A percentile compares a stretch with the other conserved stretches of the same genome.
Conservation (phyloP, 2,329 filamentous ascomycete genomes). For the Venturia carpophila region DNA sequence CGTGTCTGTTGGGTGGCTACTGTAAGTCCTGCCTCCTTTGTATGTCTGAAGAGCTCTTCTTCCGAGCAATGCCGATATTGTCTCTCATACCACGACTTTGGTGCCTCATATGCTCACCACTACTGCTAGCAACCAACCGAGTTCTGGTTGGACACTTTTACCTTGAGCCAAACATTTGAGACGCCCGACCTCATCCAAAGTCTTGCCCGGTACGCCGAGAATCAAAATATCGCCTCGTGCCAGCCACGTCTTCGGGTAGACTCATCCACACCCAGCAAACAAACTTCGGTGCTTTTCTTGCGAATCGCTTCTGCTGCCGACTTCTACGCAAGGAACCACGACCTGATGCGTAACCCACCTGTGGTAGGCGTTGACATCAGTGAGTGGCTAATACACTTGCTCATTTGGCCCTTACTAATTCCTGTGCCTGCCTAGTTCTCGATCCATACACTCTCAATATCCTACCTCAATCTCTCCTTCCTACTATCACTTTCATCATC, state of each 20-base stretch:
- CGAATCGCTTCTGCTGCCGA: constrained; percentile 70
- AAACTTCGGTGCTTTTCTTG: constrained; percentile 58
- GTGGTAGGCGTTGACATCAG: constrained; percentile 68
- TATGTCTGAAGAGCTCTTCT: not conserved
- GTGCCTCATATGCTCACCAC: constrained; percentile 11
- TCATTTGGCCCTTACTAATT: not conserved
- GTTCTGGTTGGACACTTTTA: constrained; percentile 62
- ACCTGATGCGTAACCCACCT: constrained; percentile 67
- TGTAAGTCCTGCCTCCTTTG: constrained; percentile 48
- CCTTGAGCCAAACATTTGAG: constrained; percentile 53
- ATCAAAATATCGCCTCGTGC: constrained; percentile 35
- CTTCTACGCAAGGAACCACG: constrained; percentile 68
- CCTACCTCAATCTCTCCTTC: constrained; percentile 67
- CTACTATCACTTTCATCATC: constrained; percentile 61
- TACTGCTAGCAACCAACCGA: constrained; percentile 68
- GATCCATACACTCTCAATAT: constrained; percentile 78
- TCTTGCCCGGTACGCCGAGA: constrained; percentile 53
- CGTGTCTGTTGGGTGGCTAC: constrained; percentile 90
- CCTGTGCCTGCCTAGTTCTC: constrained; percentile 48
- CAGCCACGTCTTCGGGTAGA: constrained; percentile 21
- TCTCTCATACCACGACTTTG: constrained; percentile 1
- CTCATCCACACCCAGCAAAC: constrained; percentile 20
- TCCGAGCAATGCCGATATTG: not conserved
- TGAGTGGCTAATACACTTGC: constrained; percentile 24
- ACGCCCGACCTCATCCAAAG: constrained; percentile 57